Percentiles rank a stretch among this genome's conserved stretches.
Evolutionary conservation across 345 rosid genomes (phyloP).

Genomic region (Psidium friedrichsthalianum): DNA sequence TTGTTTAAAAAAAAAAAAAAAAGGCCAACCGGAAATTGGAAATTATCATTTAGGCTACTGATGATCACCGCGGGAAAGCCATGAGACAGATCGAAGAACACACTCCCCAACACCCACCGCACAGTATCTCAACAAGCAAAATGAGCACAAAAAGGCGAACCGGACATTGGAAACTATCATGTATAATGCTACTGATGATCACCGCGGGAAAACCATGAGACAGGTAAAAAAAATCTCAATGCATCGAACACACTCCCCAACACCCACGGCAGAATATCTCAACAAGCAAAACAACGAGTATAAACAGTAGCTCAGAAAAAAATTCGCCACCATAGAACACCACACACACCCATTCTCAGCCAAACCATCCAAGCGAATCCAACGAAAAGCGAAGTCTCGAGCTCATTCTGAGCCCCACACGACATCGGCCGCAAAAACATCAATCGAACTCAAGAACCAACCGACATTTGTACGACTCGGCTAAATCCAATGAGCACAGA

Average conservation of each 20-base stretch:
- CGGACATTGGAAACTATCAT: not conserved
- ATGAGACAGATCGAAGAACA: not conserved
- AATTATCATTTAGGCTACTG: not conserved
- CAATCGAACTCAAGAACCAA: not conserved
- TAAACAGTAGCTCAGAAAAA: not conserved
- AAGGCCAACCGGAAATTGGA: not conserved
- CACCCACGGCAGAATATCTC: not conserved
- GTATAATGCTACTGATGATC: not conserved
- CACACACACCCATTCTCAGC: not conserved
- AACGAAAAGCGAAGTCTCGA: not conserved
- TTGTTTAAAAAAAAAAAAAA: not conserved
- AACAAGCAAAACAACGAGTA: not conserved
- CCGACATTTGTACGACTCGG: not conserved
- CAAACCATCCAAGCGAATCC: not conserved
- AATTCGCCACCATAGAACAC: not conserved
- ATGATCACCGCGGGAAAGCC: not conserved
- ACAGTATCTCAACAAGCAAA: not conserved
- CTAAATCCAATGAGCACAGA: not conserved
- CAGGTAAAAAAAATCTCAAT: not conserved
- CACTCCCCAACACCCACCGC: not conserved
- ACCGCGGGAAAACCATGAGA: not conserved
- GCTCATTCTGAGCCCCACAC: not conserved
- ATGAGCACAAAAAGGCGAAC: not conserved
- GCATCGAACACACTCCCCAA: not conserved
- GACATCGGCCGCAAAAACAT: not conserved